Percentiles rank a stretch among this genome's conserved stretches.
These are phyloP conservation scores for Aspergillus fijiensis DNA, from an alignment of 2,329 filamentous ascomycete genomes.

Conservation along the genomic window DNA sequence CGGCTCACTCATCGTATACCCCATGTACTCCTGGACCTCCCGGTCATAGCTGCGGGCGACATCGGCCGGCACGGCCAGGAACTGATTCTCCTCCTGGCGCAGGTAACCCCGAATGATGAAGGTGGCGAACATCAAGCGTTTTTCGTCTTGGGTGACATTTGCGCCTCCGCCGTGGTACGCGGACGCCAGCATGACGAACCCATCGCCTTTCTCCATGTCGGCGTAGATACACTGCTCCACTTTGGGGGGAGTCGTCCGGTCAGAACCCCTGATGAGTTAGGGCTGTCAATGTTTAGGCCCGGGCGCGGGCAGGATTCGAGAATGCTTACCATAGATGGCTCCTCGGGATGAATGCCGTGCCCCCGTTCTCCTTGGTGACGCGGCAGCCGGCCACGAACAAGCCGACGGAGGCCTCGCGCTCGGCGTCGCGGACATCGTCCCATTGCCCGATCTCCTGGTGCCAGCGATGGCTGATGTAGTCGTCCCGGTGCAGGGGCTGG, in stretches of 20 bases:
- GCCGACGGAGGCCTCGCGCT: constrained; percentile 22
- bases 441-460: constrained; percentile 3
- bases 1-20: constrained; percentile 1
- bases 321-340: constrained; percentile 26
- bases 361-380: constrained; percentile 30
- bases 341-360: constrained; percentile 31
- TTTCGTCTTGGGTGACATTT: background rate
- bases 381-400: constrained; percentile 28
- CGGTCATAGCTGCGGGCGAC: background rate
- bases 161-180: background rate
- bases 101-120: background rate
- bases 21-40: background rate
- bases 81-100: constrained; percentile 5
- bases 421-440: constrained; percentile 13
- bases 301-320: background rate
- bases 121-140: background rate
- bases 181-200: background rate
- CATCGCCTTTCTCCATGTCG: background rate
- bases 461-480: constrained; percentile 10
- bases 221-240: constrained; percentile 1
- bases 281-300: background rate
- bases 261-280: background rate
- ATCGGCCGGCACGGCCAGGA: background rate
- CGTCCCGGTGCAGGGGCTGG: constrained; percentile 26
- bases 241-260: background rate